Evolutionary conservation across 129 eudicot species (phyloP).

Genomic region (Cynara cardunculus): DNA sequence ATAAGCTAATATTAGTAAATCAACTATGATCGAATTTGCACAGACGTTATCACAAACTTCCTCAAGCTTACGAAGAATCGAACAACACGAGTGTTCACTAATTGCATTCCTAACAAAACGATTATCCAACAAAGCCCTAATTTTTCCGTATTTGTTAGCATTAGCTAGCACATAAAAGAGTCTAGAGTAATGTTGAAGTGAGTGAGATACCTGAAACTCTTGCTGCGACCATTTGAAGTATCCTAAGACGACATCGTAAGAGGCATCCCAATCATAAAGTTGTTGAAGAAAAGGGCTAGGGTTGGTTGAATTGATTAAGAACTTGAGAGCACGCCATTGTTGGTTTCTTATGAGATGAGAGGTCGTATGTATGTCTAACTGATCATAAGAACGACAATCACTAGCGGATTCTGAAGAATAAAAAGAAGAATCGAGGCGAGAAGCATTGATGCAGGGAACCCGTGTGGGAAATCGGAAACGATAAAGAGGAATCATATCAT

Average conservation of each 20-base stretch:
- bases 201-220: conserved; percentile 38
- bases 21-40: conserved; percentile 52
- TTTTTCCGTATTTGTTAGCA: conserved; percentile 39
- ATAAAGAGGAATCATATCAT: not conserved
- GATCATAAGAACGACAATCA: not conserved
- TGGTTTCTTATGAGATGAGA: conserved; percentile 44
- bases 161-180: conserved; percentile 46
- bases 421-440: conserved; percentile 3
- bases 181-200: conserved; percentile 34
- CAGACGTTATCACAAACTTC: conserved; percentile 28
- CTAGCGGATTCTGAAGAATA: not conserved
- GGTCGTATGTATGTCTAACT: conserved; percentile 27
- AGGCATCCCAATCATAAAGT: conserved; percentile 31
- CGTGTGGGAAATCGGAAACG: conserved; percentile 8
- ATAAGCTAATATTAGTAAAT: conserved; percentile 51
- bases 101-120: conserved; percentile 24
- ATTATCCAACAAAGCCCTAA: conserved; percentile 56
- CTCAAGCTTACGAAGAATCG: conserved; percentile 46
- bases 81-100: conserved; percentile 14
- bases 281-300: conserved; percentile 42
- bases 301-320: conserved; percentile 23
- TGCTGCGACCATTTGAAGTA: conserved; percentile 61
- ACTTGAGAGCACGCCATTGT: conserved; percentile 49
- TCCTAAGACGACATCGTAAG: conserved; percentile 33
- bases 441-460: not conserved